These are phyloP conservation scores for Phytophthora citricola DNA, from an alignment of 352 stramenopile genomes.

Conservation along the genomic window DNA sequence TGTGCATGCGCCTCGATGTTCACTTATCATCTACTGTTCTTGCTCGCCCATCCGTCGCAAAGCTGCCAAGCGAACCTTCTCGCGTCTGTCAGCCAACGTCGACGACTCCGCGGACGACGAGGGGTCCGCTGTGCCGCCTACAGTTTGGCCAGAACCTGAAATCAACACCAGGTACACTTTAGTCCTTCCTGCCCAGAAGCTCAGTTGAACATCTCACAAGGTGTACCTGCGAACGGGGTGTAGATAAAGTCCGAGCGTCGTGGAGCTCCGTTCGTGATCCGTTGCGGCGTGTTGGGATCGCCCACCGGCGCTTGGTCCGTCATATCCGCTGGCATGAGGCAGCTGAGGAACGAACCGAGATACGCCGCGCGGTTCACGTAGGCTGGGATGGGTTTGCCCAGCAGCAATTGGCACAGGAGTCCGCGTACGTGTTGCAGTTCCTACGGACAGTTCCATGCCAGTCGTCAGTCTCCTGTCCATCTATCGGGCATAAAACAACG, in stretches of 20 bases:
- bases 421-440: conserved; percentile 96
- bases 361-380: conserved; percentile 95
- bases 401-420: conserved; percentile 87
- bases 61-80: conserved; percentile 70
- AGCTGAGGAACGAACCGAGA: conserved; percentile 91
- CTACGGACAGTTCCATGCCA: conserved; percentile 13
- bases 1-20: background rate
- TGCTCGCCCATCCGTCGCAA: conserved; percentile 54
- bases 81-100: conserved; percentile 61
- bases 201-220: background rate
- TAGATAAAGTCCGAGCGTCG: conserved; percentile 56
- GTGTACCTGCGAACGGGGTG: conserved; percentile 63
- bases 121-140: conserved; percentile 29
- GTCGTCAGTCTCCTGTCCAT: conserved; percentile 2
- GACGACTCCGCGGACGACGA: conserved; percentile 30
- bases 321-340: conserved; percentile 67
- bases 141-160: conserved; percentile 54
- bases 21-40: conserved; percentile 23
- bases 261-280: conserved; percentile 18
- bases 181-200: background rate
- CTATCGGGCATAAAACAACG: background rate
- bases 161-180: background rate
- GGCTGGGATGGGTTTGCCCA: conserved; percentile 81
- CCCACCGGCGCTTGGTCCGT: conserved; percentile 70
- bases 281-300: conserved; percentile 31